Base-by-base conservation (phyloP, 1,284 basidiomycete species). In the Ustilago shanxiensis region DNA sequence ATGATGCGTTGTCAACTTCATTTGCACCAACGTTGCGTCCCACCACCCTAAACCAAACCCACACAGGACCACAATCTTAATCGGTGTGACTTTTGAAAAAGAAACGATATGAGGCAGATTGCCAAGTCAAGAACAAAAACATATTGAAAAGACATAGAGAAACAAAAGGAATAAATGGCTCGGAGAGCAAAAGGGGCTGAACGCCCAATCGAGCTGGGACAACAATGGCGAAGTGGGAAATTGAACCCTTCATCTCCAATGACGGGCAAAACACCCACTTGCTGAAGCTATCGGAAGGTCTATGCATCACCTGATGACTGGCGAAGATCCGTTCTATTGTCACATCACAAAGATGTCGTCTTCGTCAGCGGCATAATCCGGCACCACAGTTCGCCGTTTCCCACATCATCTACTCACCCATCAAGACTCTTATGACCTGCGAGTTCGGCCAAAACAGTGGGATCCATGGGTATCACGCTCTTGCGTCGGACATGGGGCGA, bases 381-480 rank as follows among this genome's bases (percentile, higher is more conserved):
- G 28, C 14, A 24, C 10, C 13, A 51, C 33, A 18, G 16, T 13
- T 14, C 31, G 10, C 28, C 14, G n/a, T 31, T 26, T 33, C 14
- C 3, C 7, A 35, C 8, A 1, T 8, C 9, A 1, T 3, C 41
- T 59, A 62, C 72, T 70, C 41, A 74, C 72, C 62, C 75, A 45
- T 81, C 81, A 28, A 80, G 59, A 52, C 74, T 76, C 69, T 86
- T 86, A 74, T 87, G 86, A n/a, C 81, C 79, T 4, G 83, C 79
- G 45, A 87, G 74, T 71, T 87, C 86, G 58, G 80, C 80, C 54
- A 87, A 70, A 16, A 87, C 85, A 18, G 81, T 80, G 10, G 86
- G 83, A 63, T 87, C 86, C 69, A 87, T 83, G 29, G 87, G 87
- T 58, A 87, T 87, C 20, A 86, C 86, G 33, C 83, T 85, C 75